Evolutionary conservation across 2,329 filamentous ascomycete genomes (phyloP).

Genomic region (Aaosphaeria arxii): DNA sequence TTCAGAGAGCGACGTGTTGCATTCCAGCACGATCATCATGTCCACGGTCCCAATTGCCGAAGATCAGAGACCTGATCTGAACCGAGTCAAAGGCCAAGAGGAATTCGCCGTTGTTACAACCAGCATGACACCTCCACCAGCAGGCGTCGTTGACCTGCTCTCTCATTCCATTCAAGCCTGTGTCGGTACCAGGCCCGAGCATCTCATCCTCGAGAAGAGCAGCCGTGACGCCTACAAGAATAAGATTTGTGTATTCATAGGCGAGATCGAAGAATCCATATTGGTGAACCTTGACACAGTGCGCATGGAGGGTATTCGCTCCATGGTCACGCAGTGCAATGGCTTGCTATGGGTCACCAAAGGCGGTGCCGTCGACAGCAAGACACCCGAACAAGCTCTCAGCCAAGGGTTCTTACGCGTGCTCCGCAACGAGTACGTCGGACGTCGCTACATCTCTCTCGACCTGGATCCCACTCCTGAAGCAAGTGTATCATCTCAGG

Average conservation of each 20-base stretch:
- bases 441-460: background rate
- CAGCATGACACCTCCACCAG: background rate
- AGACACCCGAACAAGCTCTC: background rate
- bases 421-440: conserved; percentile 1
- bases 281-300: background rate
- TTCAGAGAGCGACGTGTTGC: background rate
- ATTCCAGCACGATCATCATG: background rate
- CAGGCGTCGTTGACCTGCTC: background rate
- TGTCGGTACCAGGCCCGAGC: background rate
- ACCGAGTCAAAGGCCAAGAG: background rate
- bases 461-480: conserved; percentile 1
- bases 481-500: background rate
- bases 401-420: conserved; percentile 1
- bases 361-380: conserved; percentile 3
- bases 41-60: background rate
- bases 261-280: background rate
- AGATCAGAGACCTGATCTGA: background rate
- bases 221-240: background rate
- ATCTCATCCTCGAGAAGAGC: background rate
- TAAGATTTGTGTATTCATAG: conserved; percentile 3
- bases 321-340: conserved; percentile 1
- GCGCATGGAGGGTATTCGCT: background rate
- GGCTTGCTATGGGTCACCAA: conserved; percentile 4
- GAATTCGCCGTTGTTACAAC: background rate
- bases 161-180: background rate